A percentile compares a stretch with the other conserved stretches of the same genome.
Conservation (phyloP, 768 basidiomycete genomes). For the Dentipellis fragilis region DNA sequence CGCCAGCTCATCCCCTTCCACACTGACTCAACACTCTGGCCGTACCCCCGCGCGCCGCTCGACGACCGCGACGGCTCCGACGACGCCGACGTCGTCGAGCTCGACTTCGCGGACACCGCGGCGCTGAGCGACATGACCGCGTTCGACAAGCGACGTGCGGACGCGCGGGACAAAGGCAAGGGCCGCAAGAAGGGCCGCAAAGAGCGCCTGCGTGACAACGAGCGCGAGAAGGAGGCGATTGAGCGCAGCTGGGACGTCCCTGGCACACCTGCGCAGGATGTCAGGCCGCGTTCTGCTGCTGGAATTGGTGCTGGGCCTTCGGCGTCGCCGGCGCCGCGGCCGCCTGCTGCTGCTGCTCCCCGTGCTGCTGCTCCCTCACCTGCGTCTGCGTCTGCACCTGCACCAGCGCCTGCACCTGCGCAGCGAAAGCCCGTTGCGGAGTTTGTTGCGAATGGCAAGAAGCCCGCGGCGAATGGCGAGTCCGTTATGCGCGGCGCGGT, state of each 20-base stretch:
- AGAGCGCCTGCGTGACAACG: constrained; percentile 25
- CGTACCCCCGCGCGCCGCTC: constrained; percentile 43
- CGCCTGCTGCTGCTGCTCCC: neutral
- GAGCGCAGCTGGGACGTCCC: constrained; percentile 58
- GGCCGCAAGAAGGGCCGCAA: constrained; percentile 9
- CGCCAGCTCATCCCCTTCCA: constrained; percentile 47
- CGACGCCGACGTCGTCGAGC: constrained; percentile 50
- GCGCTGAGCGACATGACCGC: constrained; percentile 59
- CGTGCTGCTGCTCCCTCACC: too few species aligned
- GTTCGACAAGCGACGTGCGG: constrained; percentile 27
- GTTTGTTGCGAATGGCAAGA: neutral
- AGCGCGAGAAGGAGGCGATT: constrained; percentile 33
- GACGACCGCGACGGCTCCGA: constrained; percentile 30
- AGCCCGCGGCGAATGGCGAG: constrained; percentile 5
- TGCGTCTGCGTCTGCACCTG: neutral
- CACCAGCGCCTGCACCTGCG: neutral
- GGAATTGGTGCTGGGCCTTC: neutral
- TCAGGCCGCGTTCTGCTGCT: neutral
- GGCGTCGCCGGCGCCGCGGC: neutral
- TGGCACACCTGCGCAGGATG: constrained; percentile 3
- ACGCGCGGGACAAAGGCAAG: constrained; percentile 16
- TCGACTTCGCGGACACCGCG: constrained; percentile 67
- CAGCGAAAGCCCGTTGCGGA: neutral
- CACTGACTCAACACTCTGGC: constrained; percentile 61
- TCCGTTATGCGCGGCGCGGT: constrained; percentile 10